These are phyloP conservation scores for Barnettozyma hawaiiensis DNA, from an alignment of 1,139 yeast genomes.

Conservation along the genomic window DNA sequence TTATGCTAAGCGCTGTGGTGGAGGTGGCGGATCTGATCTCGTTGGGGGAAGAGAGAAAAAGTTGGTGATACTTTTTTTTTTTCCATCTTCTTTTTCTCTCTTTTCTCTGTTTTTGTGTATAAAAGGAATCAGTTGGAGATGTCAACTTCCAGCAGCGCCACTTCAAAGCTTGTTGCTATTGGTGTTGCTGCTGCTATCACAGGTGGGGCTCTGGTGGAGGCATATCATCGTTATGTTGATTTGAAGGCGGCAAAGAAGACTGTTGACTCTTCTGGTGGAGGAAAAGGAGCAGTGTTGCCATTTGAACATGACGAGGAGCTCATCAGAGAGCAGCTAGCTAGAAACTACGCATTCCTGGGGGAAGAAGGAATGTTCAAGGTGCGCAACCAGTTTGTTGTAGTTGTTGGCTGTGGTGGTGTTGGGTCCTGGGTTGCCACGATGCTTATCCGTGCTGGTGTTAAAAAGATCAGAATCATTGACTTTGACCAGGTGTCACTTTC, in stretches of 20 bases:
- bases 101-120: neutral
- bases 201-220: conserved; percentile 38
- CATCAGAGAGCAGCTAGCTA: conserved; percentile 83
- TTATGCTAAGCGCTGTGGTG: too few relatives aligned
- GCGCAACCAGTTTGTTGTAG: conserved; percentile 67
- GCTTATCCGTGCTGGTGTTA: conserved; percentile 87
- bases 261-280: too few relatives aligned
- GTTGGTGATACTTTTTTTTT: too few relatives aligned
- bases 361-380: conserved; percentile 77
- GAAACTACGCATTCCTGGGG: conserved; percentile 88
- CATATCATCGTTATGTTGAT: conserved; percentile 31
- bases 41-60: too few relatives aligned
- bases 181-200: conserved; percentile 39
- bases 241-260: neutral
- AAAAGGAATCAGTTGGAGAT: neutral
- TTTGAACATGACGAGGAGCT: conserved; percentile 59
- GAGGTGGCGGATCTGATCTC: too few relatives aligned
- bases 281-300: too few relatives aligned
- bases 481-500: conserved; percentile 94
- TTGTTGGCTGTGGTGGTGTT: conserved; percentile 98
- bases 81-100: neutral
- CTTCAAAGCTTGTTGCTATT: conserved; percentile 14
- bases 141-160: neutral
- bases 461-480: conserved; percentile 72
- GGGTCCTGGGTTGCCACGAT: conserved; percentile 96